Evolutionary conservation across 2,329 filamentous ascomycete genomes (phyloP).

Genomic region (Sporothrix variecibatus): DNA sequence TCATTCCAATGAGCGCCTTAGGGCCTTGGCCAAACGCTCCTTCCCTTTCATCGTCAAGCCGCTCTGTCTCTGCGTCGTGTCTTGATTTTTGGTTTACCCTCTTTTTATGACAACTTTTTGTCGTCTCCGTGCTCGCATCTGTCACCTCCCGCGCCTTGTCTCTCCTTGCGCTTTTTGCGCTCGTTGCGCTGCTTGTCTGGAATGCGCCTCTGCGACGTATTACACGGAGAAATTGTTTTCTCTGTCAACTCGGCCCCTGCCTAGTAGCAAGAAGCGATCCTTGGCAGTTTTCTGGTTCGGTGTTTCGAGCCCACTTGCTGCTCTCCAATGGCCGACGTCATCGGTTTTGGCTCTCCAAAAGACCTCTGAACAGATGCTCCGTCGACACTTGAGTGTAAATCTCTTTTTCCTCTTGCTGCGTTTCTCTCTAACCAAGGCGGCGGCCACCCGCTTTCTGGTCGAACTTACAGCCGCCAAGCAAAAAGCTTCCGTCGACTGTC

Average conservation of each 20-base stretch:
- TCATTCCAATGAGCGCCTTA: background rate
- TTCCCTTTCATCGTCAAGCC: background rate
- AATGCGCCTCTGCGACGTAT: background rate
- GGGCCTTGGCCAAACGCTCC: constrained; percentile 8
- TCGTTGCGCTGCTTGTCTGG: background rate
- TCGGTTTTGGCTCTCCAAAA: constrained; percentile 3
- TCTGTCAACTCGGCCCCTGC: constrained; percentile 15
- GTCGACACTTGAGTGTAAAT: background rate
- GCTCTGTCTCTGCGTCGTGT: background rate
- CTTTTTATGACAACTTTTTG: background rate
- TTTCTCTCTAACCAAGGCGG: background rate
- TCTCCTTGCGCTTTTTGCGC: background rate
- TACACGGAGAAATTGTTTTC: background rate
- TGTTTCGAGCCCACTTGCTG: constrained; percentile 12
- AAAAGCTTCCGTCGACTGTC: background rate
- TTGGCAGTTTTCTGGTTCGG: constrained; percentile 13
- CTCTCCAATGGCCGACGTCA: constrained; percentile 20
- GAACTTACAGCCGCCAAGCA: background rate
- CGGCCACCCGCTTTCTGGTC: background rate
- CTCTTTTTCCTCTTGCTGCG: background rate
- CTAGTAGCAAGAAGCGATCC: constrained; percentile 18
- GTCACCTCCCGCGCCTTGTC: background rate
- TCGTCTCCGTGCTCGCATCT: background rate
- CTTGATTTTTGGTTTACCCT: background rate
- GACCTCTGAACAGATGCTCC: constrained; percentile 4